Evolutionary conservation across 805 yeast species (phyloP), one percentile per base, ranked within the genome.

Genomic region (Zygotorulaspora sp.): DNA sequence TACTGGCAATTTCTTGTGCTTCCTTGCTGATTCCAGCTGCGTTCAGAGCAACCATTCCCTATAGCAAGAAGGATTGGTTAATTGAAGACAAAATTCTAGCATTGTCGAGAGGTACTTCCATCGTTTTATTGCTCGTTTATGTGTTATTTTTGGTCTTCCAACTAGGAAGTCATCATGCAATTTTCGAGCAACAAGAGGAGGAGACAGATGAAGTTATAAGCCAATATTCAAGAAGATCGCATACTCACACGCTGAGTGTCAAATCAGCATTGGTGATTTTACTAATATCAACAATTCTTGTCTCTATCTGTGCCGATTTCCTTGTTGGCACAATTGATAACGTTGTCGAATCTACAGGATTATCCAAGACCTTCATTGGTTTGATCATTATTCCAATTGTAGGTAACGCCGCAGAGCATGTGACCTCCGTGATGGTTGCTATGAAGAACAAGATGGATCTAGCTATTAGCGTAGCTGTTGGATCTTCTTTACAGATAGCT

Each of bases 401-500:
- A 18, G 98, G 97, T 40, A 92, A 92, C 55, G 98, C 98, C 2
- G 97, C 97, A 9, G 98, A 92, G 63, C 98, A 92, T 63, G 97
- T 87, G 36, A 92, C 98, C 13, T 96, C 97, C 3, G 83, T 92
- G 24, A 75, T 87, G 45, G 97, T 92, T 33, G 97, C 98, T 15
- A 77, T 80, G 74, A 88, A 88, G 66, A 86, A 92, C 64, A 92
- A 92, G 66, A 92, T 92, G 96, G 97, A 92, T 61, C 74, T 92
- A 43, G 97, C 98, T 10, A 75, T 92, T 50, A 95, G 96, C 41
- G 97, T 92, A 32, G 97, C 98, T 2, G 80, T 92, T 43, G 98
- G 98, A 14, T 84, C 95, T 1, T 87, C 96, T 3, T 75, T 92
- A 62, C 98, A 92, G 65, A 89, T 92, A 53, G 95, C 98, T 2